Base-by-base conservation (phyloP, 352 stramenopile genomes). In the Plasmopara muralis region DNA sequence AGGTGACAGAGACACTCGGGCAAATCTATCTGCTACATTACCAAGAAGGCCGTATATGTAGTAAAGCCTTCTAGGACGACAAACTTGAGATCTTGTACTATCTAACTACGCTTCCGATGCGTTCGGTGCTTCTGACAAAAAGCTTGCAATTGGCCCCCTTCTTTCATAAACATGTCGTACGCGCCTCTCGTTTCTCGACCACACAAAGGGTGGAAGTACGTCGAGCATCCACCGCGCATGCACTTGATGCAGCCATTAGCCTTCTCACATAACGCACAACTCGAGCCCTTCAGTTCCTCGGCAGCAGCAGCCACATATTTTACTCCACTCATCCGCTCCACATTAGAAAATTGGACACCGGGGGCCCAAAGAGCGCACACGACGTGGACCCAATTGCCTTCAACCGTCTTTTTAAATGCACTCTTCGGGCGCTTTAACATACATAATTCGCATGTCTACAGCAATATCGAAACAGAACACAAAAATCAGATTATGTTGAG, bases 141-240 rank as follows among this genome's bases (percentile, higher is more conserved):
- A 38, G 84, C 77, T 28, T 83, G 79, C 51, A 94, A 64, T 48
- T 89, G 79, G 33, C 84, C 84, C 42, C 70, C 64, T 53, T 93
- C 82, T 72, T 87, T 94, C 84, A 94, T 94, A 76, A 83, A 94
- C 84, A 94, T 94, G 68, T 94, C 84, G 64, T 83, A 93, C 38
- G 70, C 53, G 15, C 80, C 82, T 55, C 71, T 81, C 50, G 66
- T 87, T 54, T 94, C 82, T 48, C 82, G 84, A 20, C 84, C 84
- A 64, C 84, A 94, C 5, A 93, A 65, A 29, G 84, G 82, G 52
- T 94, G 84, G 55, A 94, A 94, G 51, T 79, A 77, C 52, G 64
- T 83, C 15, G 62, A 56, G 46, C 84, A 94, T 38, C 63, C 64
- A 25, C 66, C 64, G 16, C 84, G 84, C 52, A 80, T 83, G 70